phyloP scores from a whole-genome alignment of 805 yeast species.

The Candida sanyiensis region DNA sequence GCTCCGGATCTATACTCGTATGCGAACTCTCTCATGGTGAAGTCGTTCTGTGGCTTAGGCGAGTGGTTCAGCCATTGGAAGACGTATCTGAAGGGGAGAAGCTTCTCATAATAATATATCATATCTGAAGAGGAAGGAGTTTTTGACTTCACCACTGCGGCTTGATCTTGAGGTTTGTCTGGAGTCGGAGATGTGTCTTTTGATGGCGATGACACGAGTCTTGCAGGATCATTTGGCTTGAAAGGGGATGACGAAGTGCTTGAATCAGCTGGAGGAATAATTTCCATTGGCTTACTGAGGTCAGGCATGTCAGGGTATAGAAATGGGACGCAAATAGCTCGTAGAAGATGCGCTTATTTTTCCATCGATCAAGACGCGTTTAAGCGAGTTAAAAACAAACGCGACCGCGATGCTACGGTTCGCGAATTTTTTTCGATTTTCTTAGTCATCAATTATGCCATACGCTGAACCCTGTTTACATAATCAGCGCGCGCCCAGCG shows the following conservation, averaged over 20 bases:
- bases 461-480: background rate
- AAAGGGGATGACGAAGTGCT: constrained; percentile 22
- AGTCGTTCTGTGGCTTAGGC: constrained; percentile 65
- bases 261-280: constrained; percentile 15
- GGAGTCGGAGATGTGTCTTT: constrained; percentile 4
- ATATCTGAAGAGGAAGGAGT: constrained; percentile 46
- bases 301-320: constrained; percentile 19
- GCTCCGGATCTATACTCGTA: constrained; percentile 84
- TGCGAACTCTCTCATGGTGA: constrained; percentile 89
- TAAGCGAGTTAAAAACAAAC: no score
- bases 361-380: no score
- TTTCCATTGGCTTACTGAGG: constrained; percentile 11
- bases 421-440: no score
- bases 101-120: constrained; percentile 60
- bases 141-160: constrained; percentile 4
- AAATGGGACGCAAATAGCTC: no score
- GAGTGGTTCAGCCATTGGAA: constrained; percentile 90
- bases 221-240: constrained; percentile 17
- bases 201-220: constrained; percentile 19
- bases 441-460: no score
- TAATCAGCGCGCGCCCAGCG: no score
- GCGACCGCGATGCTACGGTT: no score
- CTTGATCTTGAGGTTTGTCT: constrained; percentile 5
- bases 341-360: no score
- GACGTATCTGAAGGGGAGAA: constrained; percentile 73